Evolutionary conservation across 306 rosid genomes (phyloP), one percentile per base, ranked within the genome.

Genomic region (Hippophae gyantsensis): DNA sequence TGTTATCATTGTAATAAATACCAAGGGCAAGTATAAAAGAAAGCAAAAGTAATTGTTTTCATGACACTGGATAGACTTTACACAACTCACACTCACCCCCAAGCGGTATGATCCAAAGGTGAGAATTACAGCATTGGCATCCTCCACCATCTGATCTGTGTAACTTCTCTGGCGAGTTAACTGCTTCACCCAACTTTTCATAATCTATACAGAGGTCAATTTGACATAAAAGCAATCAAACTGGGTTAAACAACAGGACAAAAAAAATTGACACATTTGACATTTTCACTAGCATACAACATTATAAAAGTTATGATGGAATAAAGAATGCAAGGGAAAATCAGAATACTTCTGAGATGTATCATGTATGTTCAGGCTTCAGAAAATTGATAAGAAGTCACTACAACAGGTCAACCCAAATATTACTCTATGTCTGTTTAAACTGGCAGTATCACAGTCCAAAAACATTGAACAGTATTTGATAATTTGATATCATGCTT

Each of bases 141-240:
- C 93, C 82, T 88, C 93, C 73, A 83, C 96, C 96, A 81, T 92
- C 87, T 92, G 99, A 65, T 92, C 99, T 1, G 93, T 76, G 71
- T 87, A 88, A 71, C 99, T 95, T 69, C 93, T 86, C 63, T 67
- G 82, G 71, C 76, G 82, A 1, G 99, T 92, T 75, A 88, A 66
- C 65, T 72, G 86, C 85, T 85, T 88, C 81, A 92, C 99, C 99
- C 99, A 92, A 70, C 61, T 70, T 80, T 92, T 92, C n/a, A 82
- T 89, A 73, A 83, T 78, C 99, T n/a, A n/a, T 92, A 78, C 73
- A 76, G 6, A 63, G 32, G 32, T 3, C 2, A 73, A 78, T 26
- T 60, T 38, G 70, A 59, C 64, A 60, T 38, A 26, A 50, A 61
- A 47, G 79, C 14, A n/a, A 53, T 45, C 42, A n/a, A n/a, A 46